Base-by-base conservation (phyloP, 2,329 filamentous ascomycete genomes). In the Elsinoe australis region DNA sequence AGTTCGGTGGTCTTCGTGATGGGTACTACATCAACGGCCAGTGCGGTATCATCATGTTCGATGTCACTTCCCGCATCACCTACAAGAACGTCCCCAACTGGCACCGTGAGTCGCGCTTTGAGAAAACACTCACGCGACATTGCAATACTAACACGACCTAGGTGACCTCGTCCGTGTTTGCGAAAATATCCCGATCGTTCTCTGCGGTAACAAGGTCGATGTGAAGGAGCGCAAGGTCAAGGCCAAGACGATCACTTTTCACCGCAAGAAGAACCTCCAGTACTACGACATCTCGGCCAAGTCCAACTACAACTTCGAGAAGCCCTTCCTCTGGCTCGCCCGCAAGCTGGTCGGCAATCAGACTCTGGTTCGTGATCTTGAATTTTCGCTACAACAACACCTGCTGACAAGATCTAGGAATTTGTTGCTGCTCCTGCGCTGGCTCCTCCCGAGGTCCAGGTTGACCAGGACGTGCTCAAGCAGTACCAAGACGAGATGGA, bases 11-110 rank as follows among this genome's bases (percentile, higher is more conserved):
- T 79, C 87, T 98, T 65, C 87, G 90, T 76, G 90, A 98, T 73
- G 90, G 90, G 61, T 98, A 98, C 83, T 98, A 98, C 79, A 98
- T 98, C 80, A 95, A 95, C 77, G 90, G 90, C 66, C 90, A 96
- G 76, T 96, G 90, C 73, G 90, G 92, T 76, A 95, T 98, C 78
- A 96, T 98, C 83, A 98, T 98, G 90, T 98, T 98, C 72, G 90
- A 98, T 72, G 90, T 98, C 59, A 96, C 92, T 56, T 95, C 90
- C 61, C 87, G 92, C 68, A 96, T 98, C 71, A 98, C 92, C 71
- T 98, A 98, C 85, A 98, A 98, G 85, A 98, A 98, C 78, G 92
- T 98, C 57, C 92, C 92, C 75, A 96, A 96, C 85, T 98, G 92
- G 92, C 92, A 98, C 75, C 92, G 92, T 95, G 83, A 69, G 87